A percentile compares a stretch with the other conserved stretches of the same genome.
These are phyloP conservation scores for Sporothrix humicola DNA, from an alignment of 2,329 filamentous ascomycete genomes.

Conservation along the genomic window DNA sequence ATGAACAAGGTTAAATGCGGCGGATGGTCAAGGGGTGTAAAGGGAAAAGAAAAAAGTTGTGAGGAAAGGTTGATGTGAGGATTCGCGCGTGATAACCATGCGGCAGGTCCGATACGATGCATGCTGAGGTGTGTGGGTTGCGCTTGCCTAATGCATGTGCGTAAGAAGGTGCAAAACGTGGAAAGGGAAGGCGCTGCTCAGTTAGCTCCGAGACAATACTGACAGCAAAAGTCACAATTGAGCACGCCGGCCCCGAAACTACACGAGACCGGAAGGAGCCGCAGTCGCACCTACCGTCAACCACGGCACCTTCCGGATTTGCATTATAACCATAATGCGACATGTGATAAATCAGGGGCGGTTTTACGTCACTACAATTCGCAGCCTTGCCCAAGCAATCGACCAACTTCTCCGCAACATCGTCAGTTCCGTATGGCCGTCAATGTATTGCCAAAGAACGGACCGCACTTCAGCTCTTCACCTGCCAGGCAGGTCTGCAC, in stretches of 20 bases:
- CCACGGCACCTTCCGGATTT: background rate
- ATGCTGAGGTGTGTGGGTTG: background rate
- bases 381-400: too few relatives aligned
- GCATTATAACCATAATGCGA: background rate
- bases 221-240: background rate
- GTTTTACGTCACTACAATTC: too few relatives aligned
- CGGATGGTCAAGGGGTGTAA: background rate
- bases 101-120: constrained; percentile 1
- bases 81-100: constrained; percentile 24
- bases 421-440: too few relatives aligned
- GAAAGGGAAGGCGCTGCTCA: background rate
- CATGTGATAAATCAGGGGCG: too few relatives aligned
- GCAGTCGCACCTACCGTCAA: constrained; percentile 6
- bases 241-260: constrained; percentile 7
- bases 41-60: background rate
- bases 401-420: too few relatives aligned
- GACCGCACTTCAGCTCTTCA: too few relatives aligned
- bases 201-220: constrained; percentile 1
- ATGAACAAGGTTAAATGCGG: constrained; percentile 10
- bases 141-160: background rate
- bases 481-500: too few relatives aligned
- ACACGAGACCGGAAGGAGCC: background rate
- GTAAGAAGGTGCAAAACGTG: background rate
- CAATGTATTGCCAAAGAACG: too few relatives aligned
- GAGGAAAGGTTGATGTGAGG: constrained; percentile 10